These are phyloP conservation scores for Myxozyma melibiosi DNA, from an alignment of 805 yeast genomes.

Conservation along the genomic window DNA sequence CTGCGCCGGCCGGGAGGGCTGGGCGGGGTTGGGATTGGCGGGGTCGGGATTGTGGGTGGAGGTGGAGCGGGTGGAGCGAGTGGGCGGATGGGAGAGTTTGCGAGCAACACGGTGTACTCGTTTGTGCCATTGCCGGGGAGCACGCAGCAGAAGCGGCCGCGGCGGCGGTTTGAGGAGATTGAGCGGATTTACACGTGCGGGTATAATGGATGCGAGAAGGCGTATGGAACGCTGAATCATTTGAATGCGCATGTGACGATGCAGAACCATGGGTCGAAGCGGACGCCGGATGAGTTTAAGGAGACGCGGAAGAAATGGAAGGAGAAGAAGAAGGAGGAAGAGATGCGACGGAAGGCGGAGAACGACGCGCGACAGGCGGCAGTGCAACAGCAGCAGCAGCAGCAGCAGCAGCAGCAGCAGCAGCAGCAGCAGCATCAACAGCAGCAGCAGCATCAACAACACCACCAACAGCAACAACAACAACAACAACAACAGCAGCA, in stretches of 20 bases:
- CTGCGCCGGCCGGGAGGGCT: background rate
- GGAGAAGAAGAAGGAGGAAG: slow-evolving; percentile 45
- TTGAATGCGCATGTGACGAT: slow-evolving; percentile 57
- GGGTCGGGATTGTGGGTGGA: background rate
- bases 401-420: slow-evolving; percentile 13
- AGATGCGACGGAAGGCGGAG: slow-evolving; percentile 30
- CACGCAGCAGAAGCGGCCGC: slow-evolving; percentile 48
- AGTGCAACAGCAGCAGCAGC: slow-evolving; percentile 16
- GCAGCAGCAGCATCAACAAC: slow-evolving; percentile 16
- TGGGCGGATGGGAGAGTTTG: slow-evolving; percentile 4
- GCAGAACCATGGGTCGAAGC: slow-evolving; percentile 58
- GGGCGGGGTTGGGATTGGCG: background rate
- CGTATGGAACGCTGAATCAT: slow-evolving; percentile 63
- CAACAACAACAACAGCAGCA: background rate
- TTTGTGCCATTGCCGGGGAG: slow-evolving; percentile 39
- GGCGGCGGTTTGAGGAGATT: slow-evolving; percentile 58
- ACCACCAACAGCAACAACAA: slow-evolving; percentile 10
- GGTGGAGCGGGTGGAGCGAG: background rate
- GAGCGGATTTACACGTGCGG: slow-evolving; percentile 57
- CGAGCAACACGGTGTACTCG: slow-evolving; percentile 26
- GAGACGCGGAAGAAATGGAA: slow-evolving; percentile 51
- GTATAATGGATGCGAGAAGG: slow-evolving; percentile 52
- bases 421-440: slow-evolving; percentile 20
- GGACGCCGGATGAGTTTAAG: slow-evolving; percentile 58
- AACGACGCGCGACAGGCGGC: slow-evolving; percentile 15